Evolutionary conservation across 495 filamentous ascomycete genomes (phyloP), one percentile per base, ranked within the genome.

Genomic region (Cladorrhinum samala): DNA sequence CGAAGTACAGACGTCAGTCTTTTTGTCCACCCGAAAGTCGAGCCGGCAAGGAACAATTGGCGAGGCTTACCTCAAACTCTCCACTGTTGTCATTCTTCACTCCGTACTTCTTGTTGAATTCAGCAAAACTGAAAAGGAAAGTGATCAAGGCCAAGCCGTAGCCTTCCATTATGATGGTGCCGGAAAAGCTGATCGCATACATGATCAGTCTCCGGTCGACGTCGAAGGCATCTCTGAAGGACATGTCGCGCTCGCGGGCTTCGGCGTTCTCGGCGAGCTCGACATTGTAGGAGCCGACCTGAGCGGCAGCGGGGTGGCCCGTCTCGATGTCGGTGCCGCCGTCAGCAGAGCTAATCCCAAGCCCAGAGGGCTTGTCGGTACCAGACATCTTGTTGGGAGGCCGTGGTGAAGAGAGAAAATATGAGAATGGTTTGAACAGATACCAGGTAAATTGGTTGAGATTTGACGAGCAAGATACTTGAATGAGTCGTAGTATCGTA

Each of bases 91-190:
- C 36, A 8, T 84, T 83, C 52, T 72, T 76, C 9, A 38, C 62
- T 23, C 83, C 84, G 55, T 81, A 87, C 47, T 80, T 79, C 33
- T 64, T 59, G 53, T 82, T 82, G 73, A 86, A 87, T 50, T 59
- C 52, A 0, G 55, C 50, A 24, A 68, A 68, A 21, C 60, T 63
- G 46, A 66, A 66, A 39, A 75, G 68, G 48, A 65, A 68, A 38
- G 65, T 67, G 56, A 80, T 65, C 46, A 80, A 63, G 49, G 67
- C 72, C 3, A 61, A 49, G 37, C 63, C 67, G 49, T 64, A 69
- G 2, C 66, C 66, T 48, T 68, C 66, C 66, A 68, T 68, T 39
- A 68, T 58, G 51, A 68, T 65, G 49, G 57, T 59, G 3, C 57
- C 54, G 13, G 66, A 66, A 49, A 67, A 63, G n/a, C 54, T 54